These are phyloP conservation scores for Hypoxylon sp. DNA, from an alignment of 2,329 filamentous ascomycete genomes.

Conservation along the genomic window DNA sequence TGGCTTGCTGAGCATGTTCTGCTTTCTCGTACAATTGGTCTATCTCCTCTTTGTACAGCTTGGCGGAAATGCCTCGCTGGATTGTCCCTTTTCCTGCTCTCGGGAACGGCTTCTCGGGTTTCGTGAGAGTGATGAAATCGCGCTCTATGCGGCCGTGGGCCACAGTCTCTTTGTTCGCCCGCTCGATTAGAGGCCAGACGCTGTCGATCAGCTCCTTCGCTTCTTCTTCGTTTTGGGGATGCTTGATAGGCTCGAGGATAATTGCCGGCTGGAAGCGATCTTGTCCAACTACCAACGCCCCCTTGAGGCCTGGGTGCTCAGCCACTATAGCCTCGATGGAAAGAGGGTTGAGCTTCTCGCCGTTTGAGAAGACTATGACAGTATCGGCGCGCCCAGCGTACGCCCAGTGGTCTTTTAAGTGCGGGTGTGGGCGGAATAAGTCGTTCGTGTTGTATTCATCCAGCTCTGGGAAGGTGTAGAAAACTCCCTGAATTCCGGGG, in stretches of 20 bases:
- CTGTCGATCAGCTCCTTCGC: slow-evolving; percentile 53
- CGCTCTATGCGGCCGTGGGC: slow-evolving; percentile 60
- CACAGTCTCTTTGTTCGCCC: slow-evolving; percentile 58
- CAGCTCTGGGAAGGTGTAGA: slow-evolving; percentile 39
- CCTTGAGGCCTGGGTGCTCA: slow-evolving; percentile 56
- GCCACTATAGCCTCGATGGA: slow-evolving; percentile 57
- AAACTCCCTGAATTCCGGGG: slow-evolving; percentile 45
- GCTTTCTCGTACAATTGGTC: slow-evolving; percentile 47
- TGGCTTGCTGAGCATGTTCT: slow-evolving; percentile 17
- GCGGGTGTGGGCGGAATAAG: slow-evolving; percentile 43
- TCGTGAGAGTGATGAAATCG: slow-evolving; percentile 56
- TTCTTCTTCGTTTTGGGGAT: slow-evolving; percentile 47
- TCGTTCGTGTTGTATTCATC: slow-evolving; percentile 46
- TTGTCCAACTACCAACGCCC: slow-evolving; percentile 60
- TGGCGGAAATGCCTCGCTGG: slow-evolving; percentile 46
- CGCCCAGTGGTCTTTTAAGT: slow-evolving; percentile 45
- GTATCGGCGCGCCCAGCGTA: slow-evolving; percentile 52
- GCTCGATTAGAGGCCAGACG: slow-evolving; percentile 59
- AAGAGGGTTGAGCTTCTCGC: slow-evolving; percentile 63
- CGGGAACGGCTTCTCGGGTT: slow-evolving; percentile 52
- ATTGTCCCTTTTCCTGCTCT: slow-evolving; percentile 52
- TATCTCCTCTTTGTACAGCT: slow-evolving; percentile 48
- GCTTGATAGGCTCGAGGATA: slow-evolving; percentile 59
- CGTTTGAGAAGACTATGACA: slow-evolving; percentile 63
- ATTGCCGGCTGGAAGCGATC: slow-evolving; percentile 61